Evolutionary conservation across 768 basidiomycete genomes (phyloP).

Genomic region (Russula sp.): DNA sequence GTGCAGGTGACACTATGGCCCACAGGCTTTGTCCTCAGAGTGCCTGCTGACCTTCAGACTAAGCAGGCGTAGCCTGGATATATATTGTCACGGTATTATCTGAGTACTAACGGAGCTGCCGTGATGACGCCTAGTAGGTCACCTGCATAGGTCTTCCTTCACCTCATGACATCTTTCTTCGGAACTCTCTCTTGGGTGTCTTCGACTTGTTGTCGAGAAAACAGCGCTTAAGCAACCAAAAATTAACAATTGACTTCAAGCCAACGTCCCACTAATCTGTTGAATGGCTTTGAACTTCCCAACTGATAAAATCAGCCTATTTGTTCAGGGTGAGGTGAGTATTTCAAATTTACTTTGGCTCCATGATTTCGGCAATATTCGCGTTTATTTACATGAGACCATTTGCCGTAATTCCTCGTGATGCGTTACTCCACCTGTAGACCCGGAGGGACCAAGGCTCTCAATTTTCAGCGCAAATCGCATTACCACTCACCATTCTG

Average conservation of each 20-base stretch:
- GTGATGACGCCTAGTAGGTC: slow-evolving; percentile 14
- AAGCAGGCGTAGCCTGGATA: slow-evolving; percentile 3
- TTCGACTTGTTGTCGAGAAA: not conserved
- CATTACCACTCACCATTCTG: not conserved
- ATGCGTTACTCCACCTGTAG: not conserved
- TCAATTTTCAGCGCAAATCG: not conserved
- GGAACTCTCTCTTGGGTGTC: not conserved
- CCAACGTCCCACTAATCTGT: not conserved
- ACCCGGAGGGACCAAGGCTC: not conserved
- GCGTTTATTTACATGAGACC: not conserved
- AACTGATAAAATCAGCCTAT: not conserved
- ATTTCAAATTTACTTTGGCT: not conserved
- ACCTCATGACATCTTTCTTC: not conserved
- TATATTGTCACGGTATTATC: slow-evolving; percentile 1
- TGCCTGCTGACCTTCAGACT: not conserved
- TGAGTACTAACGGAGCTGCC: not conserved
- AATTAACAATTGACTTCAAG: not conserved
- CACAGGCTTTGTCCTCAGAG: not conserved
- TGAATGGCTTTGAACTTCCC: not conserved
- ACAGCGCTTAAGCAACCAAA: no score
- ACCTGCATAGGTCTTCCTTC: slow-evolving; percentile 19
- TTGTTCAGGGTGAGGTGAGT: not conserved
- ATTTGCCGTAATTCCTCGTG: not conserved
- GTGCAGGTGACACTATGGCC: not conserved
- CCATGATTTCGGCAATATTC: not conserved